These are phyloP conservation scores for Schwanniomyces sp. DNA, from an alignment of 805 yeast species.

Conservation along the genomic window DNA sequence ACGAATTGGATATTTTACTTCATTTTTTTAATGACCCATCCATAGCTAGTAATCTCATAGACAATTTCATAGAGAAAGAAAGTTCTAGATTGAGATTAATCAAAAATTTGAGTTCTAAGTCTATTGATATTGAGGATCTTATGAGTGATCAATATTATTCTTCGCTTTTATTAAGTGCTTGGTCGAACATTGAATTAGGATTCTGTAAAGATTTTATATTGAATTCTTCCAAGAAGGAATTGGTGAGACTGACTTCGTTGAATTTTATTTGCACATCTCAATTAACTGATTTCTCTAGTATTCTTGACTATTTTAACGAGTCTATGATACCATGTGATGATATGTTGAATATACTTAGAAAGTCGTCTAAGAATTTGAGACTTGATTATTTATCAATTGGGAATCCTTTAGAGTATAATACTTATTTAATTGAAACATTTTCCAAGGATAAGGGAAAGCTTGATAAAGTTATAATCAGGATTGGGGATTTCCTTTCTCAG, in stretches of 20 bases:
- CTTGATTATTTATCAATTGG: conserved; percentile 39
- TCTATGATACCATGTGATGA: conserved; percentile 16
- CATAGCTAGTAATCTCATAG: conserved; percentile 18
- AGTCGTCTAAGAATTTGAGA: conserved; percentile 11
- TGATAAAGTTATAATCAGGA: background rate
- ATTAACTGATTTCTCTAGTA: conserved; percentile 11
- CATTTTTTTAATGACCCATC: conserved; percentile 13
- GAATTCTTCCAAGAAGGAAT: background rate
- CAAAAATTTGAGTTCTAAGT: conserved; percentile 5
- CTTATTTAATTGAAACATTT: conserved; percentile 22
- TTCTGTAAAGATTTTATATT: conserved; percentile 2
- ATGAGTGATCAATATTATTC: background rate
- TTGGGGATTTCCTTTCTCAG: background rate
- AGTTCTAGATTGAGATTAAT: conserved; percentile 13
- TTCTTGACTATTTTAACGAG: conserved; percentile 6
- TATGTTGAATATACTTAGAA: conserved; percentile 20
- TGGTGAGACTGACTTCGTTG: conserved; percentile 10
- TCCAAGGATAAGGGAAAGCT: background rate
- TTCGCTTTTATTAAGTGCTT: conserved; percentile 9
- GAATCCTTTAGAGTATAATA: conserved; percentile 45
- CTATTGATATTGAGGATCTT: background rate
- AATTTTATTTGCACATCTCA: conserved; percentile 7
- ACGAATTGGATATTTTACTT: conserved; percentile 21
- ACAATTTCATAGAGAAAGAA: conserved; percentile 6
- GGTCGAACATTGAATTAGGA: conserved; percentile 10